A percentile compares a stretch with the other conserved stretches of the same genome.
Conservation (phyloP, 2,329 filamentous ascomycete species). For the Phyllosticta citriasiana region DNA sequence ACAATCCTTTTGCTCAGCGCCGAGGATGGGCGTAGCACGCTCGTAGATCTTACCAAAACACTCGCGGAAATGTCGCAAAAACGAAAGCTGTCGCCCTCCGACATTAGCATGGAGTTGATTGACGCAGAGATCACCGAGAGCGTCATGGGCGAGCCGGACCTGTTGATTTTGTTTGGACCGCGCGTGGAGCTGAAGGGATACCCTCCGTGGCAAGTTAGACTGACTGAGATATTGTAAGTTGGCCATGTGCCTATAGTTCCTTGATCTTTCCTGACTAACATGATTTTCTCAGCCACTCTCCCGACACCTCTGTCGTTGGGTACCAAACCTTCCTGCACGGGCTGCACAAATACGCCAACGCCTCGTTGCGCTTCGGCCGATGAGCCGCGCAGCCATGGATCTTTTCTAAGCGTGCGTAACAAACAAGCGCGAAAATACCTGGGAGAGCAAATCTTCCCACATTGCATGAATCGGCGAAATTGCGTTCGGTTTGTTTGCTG, state of each 20-base stretch:
- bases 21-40: constrained; percentile 82
- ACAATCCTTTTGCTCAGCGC: constrained; percentile 71
- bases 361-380: constrained; percentile 76
- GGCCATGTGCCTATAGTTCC: background rate
- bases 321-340: constrained; percentile 90
- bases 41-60: constrained; percentile 92
- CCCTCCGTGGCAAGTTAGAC: constrained; percentile 87
- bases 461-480: too few species aligned
- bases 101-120: constrained; percentile 78
- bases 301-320: constrained; percentile 71
- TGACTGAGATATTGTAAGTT: constrained; percentile 83
- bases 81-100: constrained; percentile 66
- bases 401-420: background rate
- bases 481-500: too few species aligned
- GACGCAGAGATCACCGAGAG: constrained; percentile 73
- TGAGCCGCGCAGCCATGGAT: constrained; percentile 18
- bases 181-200: constrained; percentile 80
- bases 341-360: constrained; percentile 72
- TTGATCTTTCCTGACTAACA: background rate
- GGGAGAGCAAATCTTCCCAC: too few species aligned
- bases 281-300: constrained; percentile 32
- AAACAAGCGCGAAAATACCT: too few species aligned
- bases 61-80: constrained; percentile 90
- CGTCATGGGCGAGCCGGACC: constrained; percentile 80
- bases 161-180: constrained; percentile 79